Conservation (phyloP, 2,329 filamentous ascomycete species). For the Hortaea werneckii region DNA sequence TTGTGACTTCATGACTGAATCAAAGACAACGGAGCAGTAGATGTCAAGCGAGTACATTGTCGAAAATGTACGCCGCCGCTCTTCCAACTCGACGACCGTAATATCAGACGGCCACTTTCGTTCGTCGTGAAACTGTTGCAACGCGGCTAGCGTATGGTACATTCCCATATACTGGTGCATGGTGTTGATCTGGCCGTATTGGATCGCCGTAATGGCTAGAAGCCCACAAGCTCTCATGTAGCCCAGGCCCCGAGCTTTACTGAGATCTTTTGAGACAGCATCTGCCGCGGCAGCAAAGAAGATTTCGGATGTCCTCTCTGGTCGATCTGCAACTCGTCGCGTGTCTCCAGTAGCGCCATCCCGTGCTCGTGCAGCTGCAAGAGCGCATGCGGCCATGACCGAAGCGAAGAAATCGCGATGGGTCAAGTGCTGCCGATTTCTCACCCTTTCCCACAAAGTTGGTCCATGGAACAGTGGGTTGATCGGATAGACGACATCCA, state of each 20-base stretch:
- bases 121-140: constrained; percentile 45
- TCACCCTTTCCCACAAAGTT: constrained; percentile 33
- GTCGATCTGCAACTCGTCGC: constrained; percentile 12
- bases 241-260: constrained; percentile 26
- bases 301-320: constrained; percentile 29
- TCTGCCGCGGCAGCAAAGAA: constrained; percentile 37
- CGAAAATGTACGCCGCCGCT: constrained; percentile 44
- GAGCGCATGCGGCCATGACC: constrained; percentile 43
- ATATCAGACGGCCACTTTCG: constrained; percentile 41
- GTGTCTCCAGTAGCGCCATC: constrained; percentile 38
- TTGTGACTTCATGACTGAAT: constrained; percentile 35
- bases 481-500: constrained; percentile 45
- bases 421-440: constrained; percentile 33
- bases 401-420: constrained; percentile 38
- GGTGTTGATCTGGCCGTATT: constrained; percentile 39
- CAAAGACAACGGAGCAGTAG: constrained; percentile 45
- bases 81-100: constrained; percentile 37
- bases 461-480: constrained; percentile 43
- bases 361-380: constrained; percentile 39
- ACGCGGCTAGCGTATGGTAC: constrained; percentile 40
- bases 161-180: constrained; percentile 44
- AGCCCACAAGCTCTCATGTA: constrained; percentile 39
- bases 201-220: constrained; percentile 41
- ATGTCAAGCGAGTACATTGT: constrained; percentile 49
- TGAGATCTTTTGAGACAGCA: constrained; percentile 30